Evolutionary conservation across 2,329 filamentous ascomycete species (phyloP), one percentile per base, ranked within the genome.

Genomic region (Verticillium albo-atrum): DNA sequence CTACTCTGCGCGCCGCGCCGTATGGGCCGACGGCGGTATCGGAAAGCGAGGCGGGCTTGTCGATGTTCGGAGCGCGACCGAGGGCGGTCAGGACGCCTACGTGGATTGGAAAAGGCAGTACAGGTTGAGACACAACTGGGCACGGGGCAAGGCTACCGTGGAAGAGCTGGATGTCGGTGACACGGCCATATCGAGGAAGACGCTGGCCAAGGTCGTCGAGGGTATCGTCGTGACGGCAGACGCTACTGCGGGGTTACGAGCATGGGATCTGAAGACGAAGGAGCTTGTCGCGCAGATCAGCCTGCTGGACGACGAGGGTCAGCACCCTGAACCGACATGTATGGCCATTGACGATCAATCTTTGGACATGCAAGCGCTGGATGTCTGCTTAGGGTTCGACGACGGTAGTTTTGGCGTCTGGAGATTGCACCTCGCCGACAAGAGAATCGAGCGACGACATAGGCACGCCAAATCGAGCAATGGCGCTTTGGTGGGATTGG

Each of bases 51-150:
- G 77, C 17, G 77, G 78, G 17, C 69, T 76, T 61, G 72, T 76
- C 1, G 83, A 87, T 56, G 84, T 89, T 62, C 77, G 82, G 37
- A 79, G 82, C 61, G n/a, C n/a, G n/a, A 64, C 60, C 9, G 72
- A 87, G 15, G 76, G 83, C 80, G 81, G 83, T 56, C 82, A 88
- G 57, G 76, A 82, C 53, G 78, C 82, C 65, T 69, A 84, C 7
- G 80, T 89, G 25, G 85, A 95, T 69, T 97, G 93, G 93, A 96
- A 96, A 77, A 83, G 85, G 62, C 90, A 95, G 68, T 98, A 96
- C 74, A 91, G 89, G 68, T 79, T 97, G 55, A 84, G 91, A 53
- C 90, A 97, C 71, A 98, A 98, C 75, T 98, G 95, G 95, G 85
- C 90, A 1, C 85, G 82, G 62, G 95, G 94, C 0, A 87, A 85